Evolutionary conservation across 1,139 yeast genomes (phyloP), one percentile per base, ranked within the genome.

Genomic region (Yamadazyma spencermartinsiae): DNA sequence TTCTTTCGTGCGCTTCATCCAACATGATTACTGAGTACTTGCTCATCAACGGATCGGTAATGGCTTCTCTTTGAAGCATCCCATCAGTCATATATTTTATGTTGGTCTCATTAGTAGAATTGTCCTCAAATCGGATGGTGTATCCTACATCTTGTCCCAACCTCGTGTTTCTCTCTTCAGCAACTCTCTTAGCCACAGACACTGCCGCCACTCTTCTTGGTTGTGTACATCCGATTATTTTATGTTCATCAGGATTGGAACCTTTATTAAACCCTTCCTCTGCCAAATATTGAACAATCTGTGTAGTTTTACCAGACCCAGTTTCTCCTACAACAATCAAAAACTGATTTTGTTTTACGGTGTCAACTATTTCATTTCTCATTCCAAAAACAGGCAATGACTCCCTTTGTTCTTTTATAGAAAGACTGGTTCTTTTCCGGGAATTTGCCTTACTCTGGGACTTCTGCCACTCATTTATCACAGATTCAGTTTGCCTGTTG

Each of bases 121-220:
- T 71, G 59, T 90, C 97, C 52, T 92, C 97, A 55, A 92, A 92
- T 52, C 98, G 76, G 43, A 92, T 85, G 0, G 92, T 65, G 55
- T 82, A 92, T 0, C 98, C 98, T 2, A 90, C 98, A 49, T 81
- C 83, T 0, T 75, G 68, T 0, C 98, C 98, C 6, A 90, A 55
- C 20, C 56, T 53, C 9, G 82, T 84, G 4, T 72, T 78, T 85
- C 85, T 81, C 61, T 92, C 98, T 43, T 82, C 82, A 24, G 94
- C 77, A 0, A 92, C 98, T 54, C 98, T 76, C 47, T 82, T 79
- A 0, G 98, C 96, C 3, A 92, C 97, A 32, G 95, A 84, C 77
- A 85, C 82, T 0, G 98, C 97, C 0, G 98, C 98, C 33, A 92
- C 96, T 52, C 98, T 74, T 61, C 98, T 76, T 0, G 98, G 98